Base-by-base conservation (phyloP, 148 eudicot genomes). In the Silene latifolia region DNA sequence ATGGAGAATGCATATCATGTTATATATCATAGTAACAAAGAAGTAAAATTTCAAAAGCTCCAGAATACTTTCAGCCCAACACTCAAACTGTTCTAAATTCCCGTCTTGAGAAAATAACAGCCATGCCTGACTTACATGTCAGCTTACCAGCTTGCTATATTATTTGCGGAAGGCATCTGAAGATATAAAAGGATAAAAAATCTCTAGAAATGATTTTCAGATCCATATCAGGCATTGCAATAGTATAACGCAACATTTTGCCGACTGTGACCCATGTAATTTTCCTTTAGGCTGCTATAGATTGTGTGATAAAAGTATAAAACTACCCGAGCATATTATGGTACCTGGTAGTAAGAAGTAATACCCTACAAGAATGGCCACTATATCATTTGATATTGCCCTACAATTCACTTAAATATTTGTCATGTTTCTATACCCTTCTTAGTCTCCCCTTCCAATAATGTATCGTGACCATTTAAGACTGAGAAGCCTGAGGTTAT, bases 1-100 rank as follows among this genome's bases (percentile, higher is more conserved):
- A 69, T 24, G 27, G 78, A 79, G 71, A 56, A 56, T 18, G 59
- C 59, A 74, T 25, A 74, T 5, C 57, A 70, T 20, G 69, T 73
- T 77, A 81, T 18, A 63, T 15, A 77, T 11, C 21, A 25, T 11
- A 24, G 39, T 9, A 69, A 13, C 23, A 54, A 62, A n/a, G 35
- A 62, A 69, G 48, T 7, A 23, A 29, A 66, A 59, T 12, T 7
- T 72, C 13, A 20, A 25, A 15, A 21, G 24, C 29, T 69, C n/a
- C 7, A 48, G 15, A 46, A 67, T 23, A 48, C 27, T 18, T 61
- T 19, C 19, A 27, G 7, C 63, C 73, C 23, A 19, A 14, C 42
- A 32, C 35, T 4, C 35, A 2, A 32, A 32, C 35, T 32, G 35
- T 32, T 32, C 35, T 32, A 19, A 32, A 71, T n/a, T 57, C 0